Base-by-base conservation (phyloP, 1,139 yeast genomes). In the Pichia sp. region DNA sequence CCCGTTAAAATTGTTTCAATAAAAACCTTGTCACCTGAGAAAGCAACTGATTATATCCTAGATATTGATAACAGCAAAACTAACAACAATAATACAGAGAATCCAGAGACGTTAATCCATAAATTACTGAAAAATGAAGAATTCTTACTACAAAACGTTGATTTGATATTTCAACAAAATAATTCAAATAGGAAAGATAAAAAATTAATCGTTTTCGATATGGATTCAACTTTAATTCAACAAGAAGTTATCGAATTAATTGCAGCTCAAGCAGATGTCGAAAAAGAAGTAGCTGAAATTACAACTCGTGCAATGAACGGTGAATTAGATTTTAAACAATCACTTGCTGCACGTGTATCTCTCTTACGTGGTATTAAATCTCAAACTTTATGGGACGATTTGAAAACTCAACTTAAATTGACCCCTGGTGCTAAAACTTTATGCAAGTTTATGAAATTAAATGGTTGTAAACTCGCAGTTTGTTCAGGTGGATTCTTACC, bases 271-370 rank as follows among this genome's bases (percentile, higher is more conserved):
- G 94, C 91, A n/a, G 70, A 72, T 47, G 88, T 84, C 23, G 93
- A 84, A 52, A 74, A 69, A 3, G 67, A 81, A 58, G 95, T 85
- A 12, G 79, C 84, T 5, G 76, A 72, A 40, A 89, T 93, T 56
- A 93, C 99, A 4, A 88, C 84, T 35, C 71, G 89, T 32, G 98
- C 98, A 28, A 93, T 93, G 99, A 88, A 89, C 54, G 97, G 97
- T 22, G 96, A 91, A 56, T 68, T 93, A 20, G 97, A 93, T 59
- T 93, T 93, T 66, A 79, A 77, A 49, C 84, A 84, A 53, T 85
- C 96, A 1, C 68, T 93, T 40, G 68, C 69, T 5, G 79, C 77
- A 57, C 74, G 98, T 44, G 97, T 88, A 10, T 64, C 67, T 15
- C 68, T 93, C 22, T 69, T 93, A 48, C 78, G 77, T 56, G 98